Evolutionary conservation across 176 grass and related monocot genomes (phyloP), one percentile per base, ranked within the genome.

Genomic region (Stipa capillata): DNA sequence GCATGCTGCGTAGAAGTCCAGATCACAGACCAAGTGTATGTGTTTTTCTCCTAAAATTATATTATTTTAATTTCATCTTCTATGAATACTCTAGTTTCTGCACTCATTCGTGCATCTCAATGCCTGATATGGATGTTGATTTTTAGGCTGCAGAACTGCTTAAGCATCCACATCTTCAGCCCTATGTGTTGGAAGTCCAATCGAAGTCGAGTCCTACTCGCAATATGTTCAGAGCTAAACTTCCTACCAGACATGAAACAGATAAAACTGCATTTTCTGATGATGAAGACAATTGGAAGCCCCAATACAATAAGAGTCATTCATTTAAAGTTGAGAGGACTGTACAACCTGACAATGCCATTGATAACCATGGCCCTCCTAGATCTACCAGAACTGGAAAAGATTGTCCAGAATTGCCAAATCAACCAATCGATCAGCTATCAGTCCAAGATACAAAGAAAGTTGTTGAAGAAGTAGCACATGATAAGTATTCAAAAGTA

Each of bases 1-100:
- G 92, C 85, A 98, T 98, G 95, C 40, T 94, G 50, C 85, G 92
- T 18, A 98, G 80, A 73, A 94, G 69, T 74, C 95, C 95, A 79
- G 89, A 98, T 73, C 92, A 94, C 49, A 98, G 95, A 65, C 95
- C 92, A 87, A 94, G 89, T 89, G 95, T 97, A 97, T 41, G 84
- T 71, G 67, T 51, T 74, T 33, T 80, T 82, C 28, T 69, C 27
- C 10, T 25, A 69, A 3, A 49, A 35, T n/a, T 24, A 34, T 27
- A 57, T 50, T 18, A 60, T 53, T n/a, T 47, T 50, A 27, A 33
- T 21, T 72, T 33, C 41, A 68, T 6, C 34, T 49, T 71, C 77
- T 27, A 24, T 48, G 31, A 76, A 23, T 35, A 54, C 37, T 57
- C 17, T 56, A 18, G 57, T 60, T 68, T 77, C 21, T 66, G 29